Evolutionary conservation across 106 monocot genomes (phyloP).

Genomic region (Acorus gramineus): DNA sequence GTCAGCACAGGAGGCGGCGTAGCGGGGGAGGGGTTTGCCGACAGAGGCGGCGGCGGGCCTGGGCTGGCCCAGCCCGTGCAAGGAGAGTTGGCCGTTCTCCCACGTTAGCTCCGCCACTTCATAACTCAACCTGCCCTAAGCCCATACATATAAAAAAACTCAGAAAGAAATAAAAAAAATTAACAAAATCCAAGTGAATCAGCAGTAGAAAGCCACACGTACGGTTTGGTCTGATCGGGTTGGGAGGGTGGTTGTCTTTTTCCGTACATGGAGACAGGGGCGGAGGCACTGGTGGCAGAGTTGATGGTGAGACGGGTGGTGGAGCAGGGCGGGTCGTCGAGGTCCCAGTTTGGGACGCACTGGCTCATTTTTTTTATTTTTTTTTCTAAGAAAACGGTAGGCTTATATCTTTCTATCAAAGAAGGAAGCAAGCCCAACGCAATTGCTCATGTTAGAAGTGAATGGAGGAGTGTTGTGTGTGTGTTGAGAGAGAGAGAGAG

Average conservation of each 20-base stretch:
- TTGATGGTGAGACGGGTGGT: neutral
- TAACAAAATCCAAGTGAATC: neutral
- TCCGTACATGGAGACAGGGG: neutral
- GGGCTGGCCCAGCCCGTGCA: constrained; percentile 29
- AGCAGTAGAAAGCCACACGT: neutral
- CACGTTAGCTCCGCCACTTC: constrained; percentile 80
- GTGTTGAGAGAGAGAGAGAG: no score
- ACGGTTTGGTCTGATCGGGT: neutral
- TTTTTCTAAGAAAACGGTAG: neutral
- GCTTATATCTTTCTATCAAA: no score
- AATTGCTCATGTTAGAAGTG: no score
- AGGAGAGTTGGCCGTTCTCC: constrained; percentile 54
- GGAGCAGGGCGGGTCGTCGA: constrained; percentile 24
- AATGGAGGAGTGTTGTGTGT: no score
- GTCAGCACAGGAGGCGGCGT: neutral
- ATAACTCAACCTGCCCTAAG: constrained; percentile 5
- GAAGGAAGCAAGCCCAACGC: no score
- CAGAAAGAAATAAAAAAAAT: neutral
- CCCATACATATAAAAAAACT: neutral
- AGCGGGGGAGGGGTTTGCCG: constrained; percentile 21
- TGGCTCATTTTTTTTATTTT: constrained; percentile 40
- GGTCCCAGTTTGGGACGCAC: constrained; percentile 73
- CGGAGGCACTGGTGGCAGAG: neutral
- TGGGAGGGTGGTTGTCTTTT: no score
- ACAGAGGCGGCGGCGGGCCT: constrained; percentile 11